Base-by-base conservation (phyloP, 768 basidiomycete species). In the Collybia sp. region DNA sequence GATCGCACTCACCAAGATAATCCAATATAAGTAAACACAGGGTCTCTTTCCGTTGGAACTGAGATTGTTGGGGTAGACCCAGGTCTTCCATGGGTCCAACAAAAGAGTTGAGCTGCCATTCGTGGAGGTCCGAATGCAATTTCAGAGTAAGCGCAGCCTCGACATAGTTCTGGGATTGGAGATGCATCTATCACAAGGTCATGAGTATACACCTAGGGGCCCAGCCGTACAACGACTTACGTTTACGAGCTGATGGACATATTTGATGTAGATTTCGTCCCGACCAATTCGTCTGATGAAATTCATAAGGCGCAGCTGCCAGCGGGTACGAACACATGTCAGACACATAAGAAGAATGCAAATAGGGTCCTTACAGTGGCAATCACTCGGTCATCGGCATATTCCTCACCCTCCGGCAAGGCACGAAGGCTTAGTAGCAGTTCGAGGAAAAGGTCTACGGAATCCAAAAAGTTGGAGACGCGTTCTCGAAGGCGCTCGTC, bases 101-200 rank as follows among this genome's bases (percentile, higher is more conserved):
- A 50, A 90, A 90, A 0, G 80, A 70, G 53, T 82, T 82, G 13
- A 88, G 69, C 65, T 90, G 84, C 94, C 95, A 98, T 43, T 86
- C 80, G 57, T 95, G 90, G 4, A 95, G 72, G 59, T 97, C 93
- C 19, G 95, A 89, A 61, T 98, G 95, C 18, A 97, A 63, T 61
- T 94, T 95, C 45, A 98, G 72, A 0, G 93, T 95, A 25, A 96
- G 70, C 1, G 93, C 95, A 2, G 95, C 95, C 64, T 96, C 93
- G 11, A 90, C 88, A 52, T 88, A 87, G 63, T 93, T 93, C 58
- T 93, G 89, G 12, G 88, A 83, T 66, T 88, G 84, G 1, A 93
- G 69, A 58, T 91, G 91, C 76, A 89, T 89, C 88, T 92, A 53
- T 13, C 32, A 40, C 47, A 46, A 20, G 48, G 36, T 66, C 40